Conservation (phyloP, 1,139 yeast species). For the Pichia inconspicua region DNA sequence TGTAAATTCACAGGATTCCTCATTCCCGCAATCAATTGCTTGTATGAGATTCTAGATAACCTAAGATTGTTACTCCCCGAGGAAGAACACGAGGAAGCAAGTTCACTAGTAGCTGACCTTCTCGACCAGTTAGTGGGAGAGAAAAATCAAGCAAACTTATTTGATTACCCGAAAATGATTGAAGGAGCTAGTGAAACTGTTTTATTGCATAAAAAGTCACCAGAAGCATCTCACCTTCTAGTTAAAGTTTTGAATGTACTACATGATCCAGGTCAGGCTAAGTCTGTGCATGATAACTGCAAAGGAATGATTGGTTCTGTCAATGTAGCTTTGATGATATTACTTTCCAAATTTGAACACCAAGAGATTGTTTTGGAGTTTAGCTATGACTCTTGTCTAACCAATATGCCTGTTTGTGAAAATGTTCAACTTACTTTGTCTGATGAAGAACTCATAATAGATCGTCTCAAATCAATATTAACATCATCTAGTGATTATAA, state of each 20-base stretch:
- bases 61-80: background rate
- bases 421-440: background rate
- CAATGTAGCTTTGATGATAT: background rate
- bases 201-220: conserved; percentile 1
- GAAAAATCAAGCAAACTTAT: too few relatives aligned
- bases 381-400: background rate
- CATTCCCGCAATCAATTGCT: background rate
- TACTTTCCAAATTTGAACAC: background rate
- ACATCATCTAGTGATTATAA: background rate
- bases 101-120: background rate
- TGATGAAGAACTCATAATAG: background rate
- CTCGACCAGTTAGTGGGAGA: background rate
- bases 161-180: conserved; percentile 2
- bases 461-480: background rate
- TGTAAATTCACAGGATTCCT: background rate
- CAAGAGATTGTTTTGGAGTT: background rate
- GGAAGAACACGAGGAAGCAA: conserved; percentile 2
- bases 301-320: background rate
- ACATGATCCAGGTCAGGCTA: too few relatives aligned
- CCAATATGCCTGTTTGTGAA: background rate
- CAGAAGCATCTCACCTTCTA: background rate
- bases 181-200: conserved; percentile 6
- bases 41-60: conserved; percentile 2
- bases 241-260: background rate
- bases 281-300: background rate